A percentile compares a stretch with the other conserved stretches of the same genome.
phyloP scores from a whole-genome alignment of 164 flowering plant genomes.

The Magnolia officinalis region DNA sequence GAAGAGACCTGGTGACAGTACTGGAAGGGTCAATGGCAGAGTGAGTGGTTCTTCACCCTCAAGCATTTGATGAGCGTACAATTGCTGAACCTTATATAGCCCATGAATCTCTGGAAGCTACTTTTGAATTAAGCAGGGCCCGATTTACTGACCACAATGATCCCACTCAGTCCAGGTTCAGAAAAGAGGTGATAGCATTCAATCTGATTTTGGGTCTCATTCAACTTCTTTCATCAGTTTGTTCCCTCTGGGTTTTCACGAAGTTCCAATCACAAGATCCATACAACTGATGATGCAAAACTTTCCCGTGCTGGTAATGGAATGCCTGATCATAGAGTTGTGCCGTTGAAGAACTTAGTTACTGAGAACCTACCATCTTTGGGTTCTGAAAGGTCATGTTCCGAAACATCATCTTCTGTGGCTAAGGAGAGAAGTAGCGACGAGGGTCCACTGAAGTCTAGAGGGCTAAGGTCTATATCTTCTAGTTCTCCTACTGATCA shows the following conservation, averaged over 20 bases:
- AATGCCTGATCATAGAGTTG: slow-evolving; percentile 12
- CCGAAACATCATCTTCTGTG: neutral
- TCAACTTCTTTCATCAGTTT: slow-evolving; percentile 22
- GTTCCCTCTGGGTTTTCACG: slow-evolving; percentile 14
- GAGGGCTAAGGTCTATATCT: slow-evolving; percentile 17
- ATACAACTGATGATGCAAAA: slow-evolving; percentile 16
- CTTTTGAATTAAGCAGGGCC: slow-evolving; percentile 25
- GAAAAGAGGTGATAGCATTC: slow-evolving; percentile 15
- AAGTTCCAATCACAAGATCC: slow-evolving; percentile 12
- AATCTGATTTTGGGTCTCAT: slow-evolving; percentile 30
- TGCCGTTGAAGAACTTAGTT: slow-evolving; percentile 14
- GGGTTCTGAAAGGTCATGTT: slow-evolving; percentile 2
- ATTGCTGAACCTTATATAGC: slow-evolving; percentile 23
- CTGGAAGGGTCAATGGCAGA: slow-evolving; percentile 13
- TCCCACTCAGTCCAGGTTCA: slow-evolving; percentile 13
- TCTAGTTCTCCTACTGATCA: slow-evolving; percentile 23
- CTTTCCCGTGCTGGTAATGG: slow-evolving; percentile 8
- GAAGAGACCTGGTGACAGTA: slow-evolving; percentile 12
- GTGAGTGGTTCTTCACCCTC: slow-evolving; percentile 24
- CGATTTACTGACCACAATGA: slow-evolving; percentile 16
- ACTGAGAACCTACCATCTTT: neutral
- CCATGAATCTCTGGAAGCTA: slow-evolving; percentile 34
- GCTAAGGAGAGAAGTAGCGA: neutral
- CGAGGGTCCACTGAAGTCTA: slow-evolving; percentile 19
- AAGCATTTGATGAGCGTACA: slow-evolving; percentile 16